phyloP scores from a whole-genome alignment of 1,139 yeast species.

The Yamadazyma sp. region DNA sequence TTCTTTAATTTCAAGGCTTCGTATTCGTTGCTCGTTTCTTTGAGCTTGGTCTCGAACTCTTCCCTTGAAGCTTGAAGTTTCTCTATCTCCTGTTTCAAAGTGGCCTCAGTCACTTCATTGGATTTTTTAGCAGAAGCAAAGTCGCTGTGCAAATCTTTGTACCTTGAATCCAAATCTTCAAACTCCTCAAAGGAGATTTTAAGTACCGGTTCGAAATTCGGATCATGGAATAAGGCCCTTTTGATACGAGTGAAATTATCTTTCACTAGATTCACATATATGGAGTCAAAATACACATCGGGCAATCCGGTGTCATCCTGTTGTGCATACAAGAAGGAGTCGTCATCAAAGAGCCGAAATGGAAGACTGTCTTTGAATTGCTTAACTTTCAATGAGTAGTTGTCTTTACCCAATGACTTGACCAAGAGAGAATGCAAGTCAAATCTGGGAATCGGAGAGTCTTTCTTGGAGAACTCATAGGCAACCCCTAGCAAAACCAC shows the following conservation, averaged over 20 bases:
- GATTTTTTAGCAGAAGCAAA: slow-evolving; percentile 25
- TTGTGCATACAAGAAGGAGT: slow-evolving; percentile 20
- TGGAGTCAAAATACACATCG: slow-evolving; percentile 66
- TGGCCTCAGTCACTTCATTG: slow-evolving; percentile 23
- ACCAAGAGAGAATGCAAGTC: slow-evolving; percentile 64
- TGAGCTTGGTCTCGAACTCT: slow-evolving; percentile 15
- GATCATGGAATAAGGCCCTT: slow-evolving; percentile 73
- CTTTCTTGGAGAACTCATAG: slow-evolving; percentile 76
- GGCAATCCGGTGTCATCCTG: slow-evolving; percentile 87
- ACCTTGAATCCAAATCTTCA: slow-evolving; percentile 57
- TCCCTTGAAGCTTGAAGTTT: slow-evolving; percentile 19
- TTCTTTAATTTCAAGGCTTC: slow-evolving; percentile 27
- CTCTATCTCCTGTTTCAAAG: slow-evolving; percentile 30
- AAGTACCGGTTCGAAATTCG: slow-evolving; percentile 66
- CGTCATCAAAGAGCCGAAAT: slow-evolving; percentile 58
- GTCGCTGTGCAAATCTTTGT: slow-evolving; percentile 24
- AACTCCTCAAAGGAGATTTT: slow-evolving; percentile 68
- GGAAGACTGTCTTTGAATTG: slow-evolving; percentile 63
- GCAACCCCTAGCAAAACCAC: slow-evolving; percentile 71
- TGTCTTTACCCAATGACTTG: slow-evolving; percentile 78
- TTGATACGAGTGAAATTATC: slow-evolving; percentile 71
- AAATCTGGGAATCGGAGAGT: slow-evolving; percentile 67
- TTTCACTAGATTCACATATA: slow-evolving; percentile 64
- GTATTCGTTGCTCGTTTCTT: slow-evolving; percentile 12
- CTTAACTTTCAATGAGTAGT: slow-evolving; percentile 69